Percentiles rank a stretch among this genome's conserved stretches.
These are phyloP conservation scores for Hermanozyma aechmeae DNA, from an alignment of 805 yeast species.

Conservation along the genomic window DNA sequence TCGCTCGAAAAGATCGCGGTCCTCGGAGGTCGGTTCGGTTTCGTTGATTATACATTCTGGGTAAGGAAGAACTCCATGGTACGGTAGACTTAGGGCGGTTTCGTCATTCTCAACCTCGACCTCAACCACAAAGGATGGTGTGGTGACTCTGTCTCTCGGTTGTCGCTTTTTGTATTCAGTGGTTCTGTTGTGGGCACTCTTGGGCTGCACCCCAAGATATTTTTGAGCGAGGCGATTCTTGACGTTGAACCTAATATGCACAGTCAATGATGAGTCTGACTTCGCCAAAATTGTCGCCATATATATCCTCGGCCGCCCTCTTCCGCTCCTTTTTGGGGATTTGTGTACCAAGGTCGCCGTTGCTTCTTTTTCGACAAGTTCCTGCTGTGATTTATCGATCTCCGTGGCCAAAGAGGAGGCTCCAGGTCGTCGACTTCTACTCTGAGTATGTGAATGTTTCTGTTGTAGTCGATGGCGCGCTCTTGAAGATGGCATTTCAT, in stretches of 20 bases:
- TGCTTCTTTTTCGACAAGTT: too few relatives aligned
- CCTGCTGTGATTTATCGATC: too few relatives aligned
- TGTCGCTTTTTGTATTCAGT: constrained; percentile 13
- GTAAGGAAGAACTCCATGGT: constrained; percentile 52
- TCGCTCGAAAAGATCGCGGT: constrained; percentile 39
- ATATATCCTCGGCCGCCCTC: constrained; percentile 8
- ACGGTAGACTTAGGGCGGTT: constrained; percentile 34
- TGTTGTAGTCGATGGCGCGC: too few relatives aligned
- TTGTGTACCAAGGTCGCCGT: too few relatives aligned
- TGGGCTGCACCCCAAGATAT: constrained; percentile 12
- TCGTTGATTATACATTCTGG: constrained; percentile 49
- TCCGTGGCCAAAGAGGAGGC: too few relatives aligned
- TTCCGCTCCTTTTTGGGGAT: too few relatives aligned
- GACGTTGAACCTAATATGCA: constrained; percentile 7
- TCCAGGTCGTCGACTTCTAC: too few relatives aligned
- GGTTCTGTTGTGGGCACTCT: constrained; percentile 20
- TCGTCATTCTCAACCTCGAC: constrained; percentile 11
- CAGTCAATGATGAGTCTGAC: constrained; percentile 1
- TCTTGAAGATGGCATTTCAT: too few relatives aligned
- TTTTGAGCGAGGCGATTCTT: constrained; percentile 6
- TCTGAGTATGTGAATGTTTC: too few relatives aligned
- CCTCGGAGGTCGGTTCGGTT: constrained; percentile 51
- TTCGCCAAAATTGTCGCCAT: constrained; percentile 3
- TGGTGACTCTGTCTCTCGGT: constrained; percentile 8
- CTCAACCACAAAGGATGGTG: constrained; percentile 13